Percentiles rank a stretch among this genome's conserved stretches.
These are phyloP conservation scores for Fusarium veterinarium DNA, from an alignment of 2,329 filamentous ascomycete species.

Conservation along the genomic window DNA sequence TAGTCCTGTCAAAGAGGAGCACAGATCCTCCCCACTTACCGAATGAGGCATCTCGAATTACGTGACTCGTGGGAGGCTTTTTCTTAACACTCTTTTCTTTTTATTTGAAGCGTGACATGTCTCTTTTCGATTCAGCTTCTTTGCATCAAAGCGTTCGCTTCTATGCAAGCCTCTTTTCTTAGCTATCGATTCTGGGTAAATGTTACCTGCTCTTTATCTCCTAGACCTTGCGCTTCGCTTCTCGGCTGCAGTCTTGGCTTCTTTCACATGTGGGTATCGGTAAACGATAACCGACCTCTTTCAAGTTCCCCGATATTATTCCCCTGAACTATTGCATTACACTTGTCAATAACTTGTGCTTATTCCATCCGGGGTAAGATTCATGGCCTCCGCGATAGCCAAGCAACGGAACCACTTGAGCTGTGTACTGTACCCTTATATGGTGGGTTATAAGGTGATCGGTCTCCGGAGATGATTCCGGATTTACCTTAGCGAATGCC, in stretches of 20 bases:
- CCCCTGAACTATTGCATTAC: slow-evolving; percentile 12
- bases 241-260: neutral
- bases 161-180: slow-evolving; percentile 10
- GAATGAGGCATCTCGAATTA: neutral
- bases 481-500: neutral
- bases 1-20: neutral
- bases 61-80: neutral
- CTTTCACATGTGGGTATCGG: neutral
- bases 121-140: neutral
- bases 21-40: slow-evolving; percentile 8
- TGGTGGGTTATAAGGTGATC: neutral
- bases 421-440: neutral
- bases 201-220: neutral
- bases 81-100: neutral
- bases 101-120: neutral
- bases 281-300: neutral
- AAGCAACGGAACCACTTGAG: neutral
- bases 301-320: slow-evolving; percentile 1
- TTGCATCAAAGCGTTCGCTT: slow-evolving; percentile 6
- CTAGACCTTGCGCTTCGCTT: neutral
- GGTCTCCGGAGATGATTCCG: slow-evolving; percentile 6
- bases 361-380: slow-evolving; percentile 4
- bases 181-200: neutral
- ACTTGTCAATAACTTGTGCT: neutral
- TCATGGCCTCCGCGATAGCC: neutral